These are phyloP conservation scores for Malus asiatica DNA, from an alignment of 306 rosid genomes.

Conservation along the genomic window DNA sequence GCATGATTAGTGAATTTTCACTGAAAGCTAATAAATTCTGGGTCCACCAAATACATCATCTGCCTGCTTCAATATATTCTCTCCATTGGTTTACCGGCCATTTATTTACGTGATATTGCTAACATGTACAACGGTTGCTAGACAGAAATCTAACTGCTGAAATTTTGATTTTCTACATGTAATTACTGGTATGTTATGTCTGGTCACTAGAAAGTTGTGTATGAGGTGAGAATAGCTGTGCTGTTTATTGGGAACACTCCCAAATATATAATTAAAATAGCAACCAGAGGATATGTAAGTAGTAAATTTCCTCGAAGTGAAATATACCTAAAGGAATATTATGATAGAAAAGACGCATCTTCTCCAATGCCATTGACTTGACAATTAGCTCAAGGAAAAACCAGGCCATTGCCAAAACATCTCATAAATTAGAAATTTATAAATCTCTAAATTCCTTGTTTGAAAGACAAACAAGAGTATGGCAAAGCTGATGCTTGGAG, in stretches of 20 bases:
- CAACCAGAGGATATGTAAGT: background rate
- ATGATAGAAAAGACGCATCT: slow-evolving; percentile 85
- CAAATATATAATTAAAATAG: background rate
- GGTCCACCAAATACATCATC: background rate
- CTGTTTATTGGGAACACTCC: background rate
- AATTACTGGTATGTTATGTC: background rate
- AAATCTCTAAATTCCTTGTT: no score
- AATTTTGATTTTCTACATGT: background rate
- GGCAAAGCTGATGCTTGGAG: background rate
- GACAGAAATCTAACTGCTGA: background rate
- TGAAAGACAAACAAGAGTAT: no score
- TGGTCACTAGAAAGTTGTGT: background rate
- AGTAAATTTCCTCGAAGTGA: background rate
- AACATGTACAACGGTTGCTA: background rate
- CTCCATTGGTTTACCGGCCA: background rate
- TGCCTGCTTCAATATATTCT: background rate
- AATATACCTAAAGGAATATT: slow-evolving; percentile 79
- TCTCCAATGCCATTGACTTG: slow-evolving; percentile 96
- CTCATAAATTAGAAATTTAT: slow-evolving; percentile 6
- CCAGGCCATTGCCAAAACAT: slow-evolving; percentile 99
- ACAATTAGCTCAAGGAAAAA: slow-evolving; percentile 95
- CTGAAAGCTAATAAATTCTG: background rate
- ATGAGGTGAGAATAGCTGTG: background rate
- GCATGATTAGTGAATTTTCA: background rate
- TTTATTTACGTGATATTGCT: background rate